These are phyloP conservation scores for Jamesozyma gamospora DNA, from an alignment of 805 yeast genomes.

Conservation along the genomic window DNA sequence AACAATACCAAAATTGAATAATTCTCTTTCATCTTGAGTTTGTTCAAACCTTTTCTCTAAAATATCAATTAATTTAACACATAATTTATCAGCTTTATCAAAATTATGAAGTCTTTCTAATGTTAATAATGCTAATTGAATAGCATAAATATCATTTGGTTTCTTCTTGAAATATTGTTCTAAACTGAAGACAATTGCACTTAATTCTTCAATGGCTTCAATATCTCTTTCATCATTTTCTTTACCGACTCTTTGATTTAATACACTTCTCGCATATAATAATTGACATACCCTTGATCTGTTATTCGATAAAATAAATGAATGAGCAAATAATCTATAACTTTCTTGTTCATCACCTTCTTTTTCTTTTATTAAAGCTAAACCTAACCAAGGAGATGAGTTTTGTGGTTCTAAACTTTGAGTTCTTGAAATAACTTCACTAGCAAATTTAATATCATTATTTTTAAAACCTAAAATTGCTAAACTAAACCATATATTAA, in stretches of 20 bases:
- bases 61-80: constrained; percentile 36
- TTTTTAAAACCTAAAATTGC: constrained; percentile 64
- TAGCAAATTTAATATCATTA: constrained; percentile 64
- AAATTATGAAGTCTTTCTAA: constrained; percentile 66
- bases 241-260: constrained; percentile 36
- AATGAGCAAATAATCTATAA: constrained; percentile 58
- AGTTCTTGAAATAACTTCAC: constrained; percentile 59
- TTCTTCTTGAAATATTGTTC: constrained; percentile 50
- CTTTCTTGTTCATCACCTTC: constrained; percentile 44
- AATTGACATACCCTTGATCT: constrained; percentile 57
- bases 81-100: constrained; percentile 41
- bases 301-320: constrained; percentile 69
- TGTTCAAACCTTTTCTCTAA: constrained; percentile 50
- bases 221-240: constrained; percentile 44
- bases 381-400: constrained; percentile 75
- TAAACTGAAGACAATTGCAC: constrained; percentile 60
- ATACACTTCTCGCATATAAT: constrained; percentile 54
- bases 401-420: constrained; percentile 75
- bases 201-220: constrained; percentile 52
- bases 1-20: constrained; percentile 45
- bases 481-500: constrained; percentile 67
- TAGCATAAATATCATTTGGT: constrained; percentile 49
- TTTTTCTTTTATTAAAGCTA: constrained; percentile 53
- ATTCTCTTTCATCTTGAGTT: constrained; percentile 37
- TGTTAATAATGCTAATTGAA: constrained; percentile 43